phyloP scores from a whole-genome alignment of 352 stramenopile species.

The Pythium rhizo-oryzae region DNA sequence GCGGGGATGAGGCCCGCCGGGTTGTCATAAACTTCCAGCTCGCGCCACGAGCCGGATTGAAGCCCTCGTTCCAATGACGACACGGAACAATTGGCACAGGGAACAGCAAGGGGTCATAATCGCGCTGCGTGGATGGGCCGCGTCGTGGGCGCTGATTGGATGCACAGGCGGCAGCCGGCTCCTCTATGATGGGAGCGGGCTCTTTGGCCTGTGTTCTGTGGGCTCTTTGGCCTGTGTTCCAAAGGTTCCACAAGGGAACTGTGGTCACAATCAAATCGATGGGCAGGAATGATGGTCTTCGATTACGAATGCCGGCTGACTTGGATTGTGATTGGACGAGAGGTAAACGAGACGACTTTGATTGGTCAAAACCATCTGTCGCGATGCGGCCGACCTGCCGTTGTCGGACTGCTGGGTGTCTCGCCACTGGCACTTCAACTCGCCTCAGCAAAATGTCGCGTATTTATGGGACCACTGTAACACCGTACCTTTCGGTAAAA shows the following conservation, averaged over 20 bases:
- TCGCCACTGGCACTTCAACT: constrained; percentile 8
- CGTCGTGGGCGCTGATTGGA: background rate
- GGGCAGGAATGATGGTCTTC: constrained; percentile 9
- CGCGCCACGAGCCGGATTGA: background rate
- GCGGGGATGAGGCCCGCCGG: background rate
- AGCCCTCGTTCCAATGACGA: constrained; percentile 13
- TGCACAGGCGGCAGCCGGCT: background rate
- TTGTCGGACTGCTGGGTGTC: constrained; percentile 20
- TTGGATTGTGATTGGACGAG: background rate
- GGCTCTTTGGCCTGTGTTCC: background rate
- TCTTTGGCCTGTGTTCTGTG: too few relatives aligned
- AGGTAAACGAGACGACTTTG: background rate
- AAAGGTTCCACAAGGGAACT: background rate
- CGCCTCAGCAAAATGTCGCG: constrained; percentile 18
- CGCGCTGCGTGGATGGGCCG: background rate
- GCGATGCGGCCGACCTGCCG: constrained; percentile 14
- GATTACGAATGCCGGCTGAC: constrained; percentile 5
- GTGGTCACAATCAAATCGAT: constrained; percentile 14
- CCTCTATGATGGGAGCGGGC: background rate
- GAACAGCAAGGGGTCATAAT: constrained; percentile 21
- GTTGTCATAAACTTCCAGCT: constrained; percentile 15
- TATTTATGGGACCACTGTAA: constrained; percentile 11
- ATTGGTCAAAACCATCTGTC: constrained; percentile 10
- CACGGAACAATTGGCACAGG: constrained; percentile 16
- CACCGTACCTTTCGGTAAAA: background rate